Evolutionary conservation across 495 filamentous ascomycete genomes (phyloP).

Genomic region (Glutinoglossum americanum): DNA sequence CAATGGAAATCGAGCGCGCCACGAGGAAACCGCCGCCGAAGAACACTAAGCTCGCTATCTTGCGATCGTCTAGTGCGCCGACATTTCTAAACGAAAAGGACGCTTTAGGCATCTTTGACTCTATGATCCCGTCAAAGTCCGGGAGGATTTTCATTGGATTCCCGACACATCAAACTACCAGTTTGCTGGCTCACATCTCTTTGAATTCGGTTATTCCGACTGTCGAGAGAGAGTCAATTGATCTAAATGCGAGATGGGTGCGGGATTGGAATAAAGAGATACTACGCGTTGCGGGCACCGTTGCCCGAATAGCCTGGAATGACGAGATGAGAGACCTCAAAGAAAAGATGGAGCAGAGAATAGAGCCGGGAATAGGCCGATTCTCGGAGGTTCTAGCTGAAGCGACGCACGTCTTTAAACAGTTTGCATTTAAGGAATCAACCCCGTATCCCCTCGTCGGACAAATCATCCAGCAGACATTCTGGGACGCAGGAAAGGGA

Average conservation of each 20-base stretch:
- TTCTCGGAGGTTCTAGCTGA: no score
- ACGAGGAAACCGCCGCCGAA: conserved; percentile 94
- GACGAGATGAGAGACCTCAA: conserved; percentile 66
- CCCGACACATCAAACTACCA: conserved; percentile 90
- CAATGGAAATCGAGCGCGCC: conserved; percentile 76
- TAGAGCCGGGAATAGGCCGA: no score
- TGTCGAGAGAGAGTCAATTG: conserved; percentile 92
- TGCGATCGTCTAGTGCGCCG: conserved; percentile 84
- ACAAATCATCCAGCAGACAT: conserved; percentile 53
- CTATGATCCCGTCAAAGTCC: conserved; percentile 68
- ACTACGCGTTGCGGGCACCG: conserved; percentile 73
- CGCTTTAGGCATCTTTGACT: conserved; percentile 72
- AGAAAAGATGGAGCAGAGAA: conserved; percentile 20
- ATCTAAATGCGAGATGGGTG: conserved; percentile 85
- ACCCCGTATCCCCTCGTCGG: conserved; percentile 77
- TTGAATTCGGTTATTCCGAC: conserved; percentile 94
- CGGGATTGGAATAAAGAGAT: conserved; percentile 90
- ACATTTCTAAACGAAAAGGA: conserved; percentile 25
- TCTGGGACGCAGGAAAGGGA: conserved; percentile 79
- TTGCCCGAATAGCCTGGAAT: conserved; percentile 66
- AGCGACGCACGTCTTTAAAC: conserved; percentile 56
- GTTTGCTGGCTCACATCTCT: conserved; percentile 88
- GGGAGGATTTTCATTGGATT: conserved; percentile 94
- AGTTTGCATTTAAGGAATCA: conserved; percentile 70
- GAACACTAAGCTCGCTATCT: conserved; percentile 56